Percentiles rank a stretch among this genome's conserved stretches.
These are phyloP conservation scores for Echites panduratus DNA, from an alignment of 257 asterid genomes.

Conservation along the genomic window DNA sequence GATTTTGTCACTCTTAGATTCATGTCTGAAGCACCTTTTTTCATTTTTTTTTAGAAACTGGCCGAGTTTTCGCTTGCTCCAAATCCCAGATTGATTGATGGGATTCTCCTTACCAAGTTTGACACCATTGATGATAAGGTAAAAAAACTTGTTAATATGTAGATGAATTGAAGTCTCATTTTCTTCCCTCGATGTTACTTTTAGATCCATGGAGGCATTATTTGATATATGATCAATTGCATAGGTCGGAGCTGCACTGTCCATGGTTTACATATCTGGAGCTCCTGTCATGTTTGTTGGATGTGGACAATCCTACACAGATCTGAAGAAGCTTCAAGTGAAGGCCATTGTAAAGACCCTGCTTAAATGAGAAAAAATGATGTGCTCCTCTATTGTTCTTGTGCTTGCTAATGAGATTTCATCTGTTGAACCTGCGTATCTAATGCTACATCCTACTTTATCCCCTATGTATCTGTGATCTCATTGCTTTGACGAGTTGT, in stretches of 20 bases:
- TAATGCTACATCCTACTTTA: slow-evolving; percentile 8
- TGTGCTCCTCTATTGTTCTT: neutral
- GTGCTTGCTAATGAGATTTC: neutral
- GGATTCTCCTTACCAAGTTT: slow-evolving; percentile 89
- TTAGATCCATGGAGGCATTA: neutral
- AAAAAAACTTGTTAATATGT: neutral
- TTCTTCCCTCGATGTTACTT: neutral
- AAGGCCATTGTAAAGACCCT: slow-evolving; percentile 92
- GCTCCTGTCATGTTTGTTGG: slow-evolving; percentile 96
- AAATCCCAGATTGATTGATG: slow-evolving; percentile 82
- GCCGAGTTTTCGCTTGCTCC: slow-evolving; percentile 88
- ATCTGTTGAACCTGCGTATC: neutral
- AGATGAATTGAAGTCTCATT: neutral
- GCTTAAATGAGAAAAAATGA: slow-evolving; percentile 40
- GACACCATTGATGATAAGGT: slow-evolving; percentile 98
- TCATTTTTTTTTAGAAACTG: slow-evolving; percentile 54
- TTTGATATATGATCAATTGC: slow-evolving; percentile 4
- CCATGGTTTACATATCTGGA: slow-evolving; percentile 96
- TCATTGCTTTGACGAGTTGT: slow-evolving; percentile 30
- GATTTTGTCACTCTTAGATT: neutral
- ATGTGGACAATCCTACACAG: slow-evolving; percentile 93
- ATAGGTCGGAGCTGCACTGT: slow-evolving; percentile 95
- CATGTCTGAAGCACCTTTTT: neutral
- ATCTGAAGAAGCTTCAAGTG: slow-evolving; percentile 89
- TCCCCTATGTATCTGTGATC: slow-evolving; percentile 28